phyloP scores from a whole-genome alignment of 257 asterid genomes.

The Paraleonurus japonicus region DNA sequence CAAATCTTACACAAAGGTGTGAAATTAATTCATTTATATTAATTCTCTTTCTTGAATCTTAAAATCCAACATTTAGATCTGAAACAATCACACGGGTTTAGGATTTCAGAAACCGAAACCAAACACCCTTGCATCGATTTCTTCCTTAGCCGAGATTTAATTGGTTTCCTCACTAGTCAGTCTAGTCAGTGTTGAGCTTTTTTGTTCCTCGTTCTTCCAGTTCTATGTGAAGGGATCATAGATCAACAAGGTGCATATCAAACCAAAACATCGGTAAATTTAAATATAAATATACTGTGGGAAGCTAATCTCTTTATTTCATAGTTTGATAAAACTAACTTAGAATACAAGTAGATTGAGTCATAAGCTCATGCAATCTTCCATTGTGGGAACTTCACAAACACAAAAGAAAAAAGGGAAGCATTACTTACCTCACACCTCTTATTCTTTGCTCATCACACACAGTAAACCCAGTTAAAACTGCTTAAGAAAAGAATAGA shows the following conservation, averaged over 20 bases:
- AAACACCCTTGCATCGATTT: no score
- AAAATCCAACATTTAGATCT: no score
- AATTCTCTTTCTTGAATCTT: no score
- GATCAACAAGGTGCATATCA: neutral
- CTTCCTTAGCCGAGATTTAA: no score
- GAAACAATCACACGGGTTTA: no score
- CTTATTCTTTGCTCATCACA: neutral
- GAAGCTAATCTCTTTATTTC: neutral
- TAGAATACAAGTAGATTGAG: neutral
- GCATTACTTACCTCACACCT: neutral
- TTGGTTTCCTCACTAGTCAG: no score
- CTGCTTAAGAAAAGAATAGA: conserved; percentile 55
- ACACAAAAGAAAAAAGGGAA: neutral
- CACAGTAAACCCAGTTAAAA: conserved; percentile 30
- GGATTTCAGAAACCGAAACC: no score
- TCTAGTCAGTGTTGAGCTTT: no score
- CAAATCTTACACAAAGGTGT: no score
- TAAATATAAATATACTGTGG: neutral
- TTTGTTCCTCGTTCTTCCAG: neutral
- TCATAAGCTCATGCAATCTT: neutral
- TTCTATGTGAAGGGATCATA: neutral
- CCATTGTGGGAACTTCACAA: neutral
- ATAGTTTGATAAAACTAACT: neutral
- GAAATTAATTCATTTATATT: no score
- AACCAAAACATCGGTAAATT: neutral